Evolutionary conservation across 768 basidiomycete species (phyloP).

Genomic region (Candolleomyces aberdarensis): DNA sequence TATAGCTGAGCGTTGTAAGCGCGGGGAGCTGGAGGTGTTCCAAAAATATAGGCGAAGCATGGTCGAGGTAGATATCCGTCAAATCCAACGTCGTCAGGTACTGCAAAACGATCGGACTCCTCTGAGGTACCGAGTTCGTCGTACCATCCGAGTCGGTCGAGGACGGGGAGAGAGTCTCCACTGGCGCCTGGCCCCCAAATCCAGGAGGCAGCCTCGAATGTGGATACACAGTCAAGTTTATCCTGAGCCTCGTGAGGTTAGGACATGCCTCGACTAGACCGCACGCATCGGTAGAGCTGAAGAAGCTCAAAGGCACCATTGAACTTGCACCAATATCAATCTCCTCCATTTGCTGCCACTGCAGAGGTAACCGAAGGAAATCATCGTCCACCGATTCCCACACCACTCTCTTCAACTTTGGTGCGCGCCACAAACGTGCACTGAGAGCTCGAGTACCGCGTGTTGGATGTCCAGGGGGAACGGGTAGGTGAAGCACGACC

Average conservation of each 20-base stretch:
- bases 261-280: background rate
- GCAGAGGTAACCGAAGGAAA: background rate
- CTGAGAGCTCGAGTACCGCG: background rate
- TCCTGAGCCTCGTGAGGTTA: background rate
- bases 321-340: background rate
- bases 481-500: background rate
- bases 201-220: background rate
- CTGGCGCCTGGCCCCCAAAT: background rate
- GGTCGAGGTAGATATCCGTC: background rate
- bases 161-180: background rate
- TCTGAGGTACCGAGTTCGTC: background rate
- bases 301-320: background rate
- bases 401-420: background rate
- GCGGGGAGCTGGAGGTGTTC: background rate
- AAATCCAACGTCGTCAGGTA: background rate
- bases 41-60: background rate
- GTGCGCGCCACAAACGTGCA: background rate
- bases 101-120: background rate
- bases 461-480: background rate
- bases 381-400: background rate
- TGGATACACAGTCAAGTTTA: background rate
- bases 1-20: background rate
- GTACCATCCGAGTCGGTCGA: background rate
- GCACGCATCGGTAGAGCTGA: background rate
- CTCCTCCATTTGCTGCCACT: background rate